Evolutionary conservation across 2,329 filamentous ascomycete genomes (phyloP), one percentile per base, ranked within the genome.

Genomic region (Nemania abortiva): DNA sequence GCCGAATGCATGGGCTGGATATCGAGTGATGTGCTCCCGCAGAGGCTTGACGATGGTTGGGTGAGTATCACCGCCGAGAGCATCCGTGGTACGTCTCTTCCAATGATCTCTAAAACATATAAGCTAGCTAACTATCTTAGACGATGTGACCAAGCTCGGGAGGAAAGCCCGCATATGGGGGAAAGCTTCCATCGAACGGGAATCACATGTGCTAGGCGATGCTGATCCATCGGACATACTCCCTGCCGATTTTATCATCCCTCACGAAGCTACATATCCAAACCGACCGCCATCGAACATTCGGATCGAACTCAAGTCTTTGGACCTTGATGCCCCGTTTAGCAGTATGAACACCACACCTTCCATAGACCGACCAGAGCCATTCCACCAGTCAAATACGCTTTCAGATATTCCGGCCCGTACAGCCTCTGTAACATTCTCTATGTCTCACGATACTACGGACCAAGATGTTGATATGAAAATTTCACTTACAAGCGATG

Each of bases 1-100:
- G 85, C 85, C 0, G 89, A 91, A 75, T 89, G 89, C 75, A 89
- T 91, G 88, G 89, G 89, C 60, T 91, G 90, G 90, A 83, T 92
- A 62, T 90, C 88, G 11, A 89, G 86, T 34, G 86, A 89, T 62
- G 83, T 91, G 20, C 74, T 84, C 1, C 89, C 89, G 0, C 77
- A 82, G 13, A 85, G 84, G 0, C 74, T 86, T 18, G 80, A 79
- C 6, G 85, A 89, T 55, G 87, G 88, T 10, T 90, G 89, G 87
- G 78, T 90, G 20, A 86, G 88, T 65, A 84, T 91, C 55, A 84
- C 88, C 24, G 85, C 85, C 15, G 84, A 88, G 60, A 82, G 87
- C 60, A 82, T 88, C 29, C 78, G 81, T 49, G 86, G 87, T 87
- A 80, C 24, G 69, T 70, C 53, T 34, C 18, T 50, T 29, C 20